These are phyloP conservation scores for Onygenales sp. DNA, from an alignment of 2,329 filamentous ascomycete genomes.

Conservation along the genomic window DNA sequence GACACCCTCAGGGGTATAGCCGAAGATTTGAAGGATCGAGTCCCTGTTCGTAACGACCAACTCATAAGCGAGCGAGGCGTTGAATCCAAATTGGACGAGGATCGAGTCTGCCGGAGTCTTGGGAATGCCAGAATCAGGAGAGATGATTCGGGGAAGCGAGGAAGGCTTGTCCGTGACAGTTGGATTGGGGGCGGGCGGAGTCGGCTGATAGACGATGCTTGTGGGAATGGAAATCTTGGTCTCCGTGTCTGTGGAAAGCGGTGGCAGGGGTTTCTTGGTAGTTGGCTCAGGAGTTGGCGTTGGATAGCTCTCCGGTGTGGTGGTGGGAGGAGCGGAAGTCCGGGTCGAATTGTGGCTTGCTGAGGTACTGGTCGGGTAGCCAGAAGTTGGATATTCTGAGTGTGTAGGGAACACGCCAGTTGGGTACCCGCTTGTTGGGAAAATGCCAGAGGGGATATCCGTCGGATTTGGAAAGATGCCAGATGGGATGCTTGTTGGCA, in stretches of 20 bases:
- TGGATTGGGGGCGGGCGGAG: conserved; percentile 19
- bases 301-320: not conserved
- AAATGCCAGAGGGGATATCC: conserved; percentile 9
- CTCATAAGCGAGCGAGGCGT: conserved; percentile 68
- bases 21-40: conserved; percentile 77
- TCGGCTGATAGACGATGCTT: conserved; percentile 14
- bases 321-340: not conserved
- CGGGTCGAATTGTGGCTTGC: not conserved
- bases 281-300: not conserved
- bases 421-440: not conserved
- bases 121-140: conserved; percentile 53
- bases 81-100: conserved; percentile 77
- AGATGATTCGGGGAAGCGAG: conserved; percentile 62
- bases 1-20: conserved; percentile 63
- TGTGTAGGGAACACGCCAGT: too few relatives aligned
- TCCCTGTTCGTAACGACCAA: conserved; percentile 65
- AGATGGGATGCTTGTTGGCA: conserved; percentile 10
- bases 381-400: conserved; percentile 2
- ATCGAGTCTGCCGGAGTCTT: conserved; percentile 54
- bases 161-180: conserved; percentile 24
- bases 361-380: not conserved
- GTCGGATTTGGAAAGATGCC: conserved; percentile 12
- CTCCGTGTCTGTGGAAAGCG: conserved; percentile 10
- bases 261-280: conserved; percentile 2
- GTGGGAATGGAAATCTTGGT: conserved; percentile 11